Conservation (phyloP, 2,329 filamentous ascomycete species). For the Graphilbum sp. region DNA sequence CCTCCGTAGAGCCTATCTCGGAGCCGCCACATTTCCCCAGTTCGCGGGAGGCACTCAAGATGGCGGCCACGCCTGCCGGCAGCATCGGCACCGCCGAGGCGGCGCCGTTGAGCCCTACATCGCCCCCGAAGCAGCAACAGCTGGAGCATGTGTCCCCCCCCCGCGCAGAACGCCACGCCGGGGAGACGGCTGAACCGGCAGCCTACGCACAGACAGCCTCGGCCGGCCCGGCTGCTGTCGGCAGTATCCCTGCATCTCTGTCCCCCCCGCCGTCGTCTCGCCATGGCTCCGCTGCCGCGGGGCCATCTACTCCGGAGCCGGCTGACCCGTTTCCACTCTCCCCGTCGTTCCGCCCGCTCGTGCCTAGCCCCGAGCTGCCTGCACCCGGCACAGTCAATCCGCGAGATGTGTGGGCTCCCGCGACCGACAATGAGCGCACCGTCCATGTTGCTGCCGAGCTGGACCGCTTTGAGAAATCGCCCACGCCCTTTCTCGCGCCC, state of each 20-base stretch:
- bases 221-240: not conserved
- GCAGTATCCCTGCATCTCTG: not conserved
- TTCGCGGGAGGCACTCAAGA: no score
- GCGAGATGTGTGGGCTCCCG: constrained; percentile 34
- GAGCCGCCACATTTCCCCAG: no score
- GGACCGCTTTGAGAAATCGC: constrained; percentile 17
- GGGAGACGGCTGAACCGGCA: not conserved
- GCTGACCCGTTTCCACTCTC: constrained; percentile 7
- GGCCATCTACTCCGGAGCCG: constrained; percentile 6
- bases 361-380: constrained; percentile 15
- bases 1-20: no score
- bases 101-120: constrained; percentile 9
- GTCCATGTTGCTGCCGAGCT: constrained; percentile 19
- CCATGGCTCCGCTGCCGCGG: not conserved
- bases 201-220: not conserved
- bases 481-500: constrained; percentile 6
- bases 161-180: no score
- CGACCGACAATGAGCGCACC: constrained; percentile 18
- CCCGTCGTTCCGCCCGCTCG: constrained; percentile 5
- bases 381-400: constrained; percentile 34
- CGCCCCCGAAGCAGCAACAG: constrained; percentile 5
- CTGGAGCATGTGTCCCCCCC: no score
- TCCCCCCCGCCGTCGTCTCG: not conserved
- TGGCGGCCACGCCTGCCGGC: no score
- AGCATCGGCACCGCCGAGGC: constrained; percentile 1